Conservation (phyloP, 306 rosid genomes). For the Leucaena leucocephala region DNA sequence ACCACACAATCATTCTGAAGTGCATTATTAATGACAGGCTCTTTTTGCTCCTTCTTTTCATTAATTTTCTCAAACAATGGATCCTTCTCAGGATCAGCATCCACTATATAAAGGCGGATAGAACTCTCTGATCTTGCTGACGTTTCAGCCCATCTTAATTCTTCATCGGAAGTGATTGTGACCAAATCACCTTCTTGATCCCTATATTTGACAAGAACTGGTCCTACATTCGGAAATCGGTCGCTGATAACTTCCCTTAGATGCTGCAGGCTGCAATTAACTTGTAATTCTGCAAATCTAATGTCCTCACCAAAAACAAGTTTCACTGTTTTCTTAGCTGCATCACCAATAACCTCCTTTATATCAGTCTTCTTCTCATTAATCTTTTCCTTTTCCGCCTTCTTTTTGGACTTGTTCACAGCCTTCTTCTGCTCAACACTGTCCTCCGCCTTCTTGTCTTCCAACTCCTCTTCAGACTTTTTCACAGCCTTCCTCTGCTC, state of each 20-base stretch:
- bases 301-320: constrained; percentile 90
- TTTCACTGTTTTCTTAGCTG: constrained; percentile 64
- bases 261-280: constrained; percentile 71
- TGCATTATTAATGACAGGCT: constrained; percentile 31
- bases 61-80: constrained; percentile 58
- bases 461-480: constrained; percentile 43
- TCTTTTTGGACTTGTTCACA: constrained; percentile 39
- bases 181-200: constrained; percentile 92
- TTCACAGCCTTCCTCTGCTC: constrained; percentile 14
- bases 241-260: constrained; percentile 67
- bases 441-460: constrained; percentile 40
- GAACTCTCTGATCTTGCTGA: constrained; percentile 57
- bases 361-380: constrained; percentile 61
- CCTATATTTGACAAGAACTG: constrained; percentile 81
- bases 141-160: constrained; percentile 79
- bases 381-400: constrained; percentile 48
- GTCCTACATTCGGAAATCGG: constrained; percentile 66
- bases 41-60: constrained; percentile 30
- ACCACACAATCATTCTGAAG: constrained; percentile 47
- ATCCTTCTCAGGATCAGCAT: constrained; percentile 67
- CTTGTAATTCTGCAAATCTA: constrained; percentile 74
- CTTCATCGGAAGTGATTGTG: constrained; percentile 81
- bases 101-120: constrained; percentile 67
- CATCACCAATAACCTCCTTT: constrained; percentile 54
- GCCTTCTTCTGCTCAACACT: constrained; percentile 12